Evolutionary conservation across 2,329 filamentous ascomycete genomes (phyloP).

Genomic region (Fusarium chuoi): DNA sequence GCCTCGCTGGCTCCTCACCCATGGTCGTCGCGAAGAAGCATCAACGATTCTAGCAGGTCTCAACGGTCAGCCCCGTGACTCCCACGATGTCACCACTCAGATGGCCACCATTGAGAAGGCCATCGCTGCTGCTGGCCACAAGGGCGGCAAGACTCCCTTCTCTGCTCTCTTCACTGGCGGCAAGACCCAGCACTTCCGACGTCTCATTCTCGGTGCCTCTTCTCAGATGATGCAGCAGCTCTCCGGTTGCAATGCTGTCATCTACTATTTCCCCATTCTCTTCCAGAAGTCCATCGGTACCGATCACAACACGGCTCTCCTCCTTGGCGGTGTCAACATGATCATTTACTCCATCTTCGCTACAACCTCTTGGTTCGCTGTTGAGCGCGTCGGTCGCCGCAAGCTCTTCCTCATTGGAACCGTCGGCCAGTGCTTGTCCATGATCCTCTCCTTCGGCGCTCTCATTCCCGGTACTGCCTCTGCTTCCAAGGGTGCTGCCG

Average conservation of each 20-base stretch:
- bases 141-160: constrained; percentile 57
- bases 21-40: constrained; percentile 58
- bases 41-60: constrained; percentile 43
- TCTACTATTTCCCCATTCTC: constrained; percentile 70
- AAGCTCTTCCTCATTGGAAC: constrained; percentile 59
- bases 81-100: constrained; percentile 66
- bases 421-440: constrained; percentile 61
- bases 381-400: constrained; percentile 58
- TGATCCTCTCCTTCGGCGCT: constrained; percentile 70
- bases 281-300: constrained; percentile 51
- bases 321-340: constrained; percentile 62
- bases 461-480: constrained; percentile 70
- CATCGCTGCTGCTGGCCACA: constrained; percentile 64
- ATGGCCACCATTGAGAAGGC: constrained; percentile 60
- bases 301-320: constrained; percentile 57
- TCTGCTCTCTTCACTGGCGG: constrained; percentile 69
- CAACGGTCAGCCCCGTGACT: constrained; percentile 54
- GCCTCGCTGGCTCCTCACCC: constrained; percentile 57
- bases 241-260: constrained; percentile 68
- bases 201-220: constrained; percentile 69
- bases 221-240: constrained; percentile 72
- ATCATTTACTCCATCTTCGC: constrained; percentile 68
- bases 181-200: constrained; percentile 73
- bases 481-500: constrained; percentile 71
- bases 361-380: constrained; percentile 64